These are phyloP conservation scores for Neonectria coccinea DNA, from an alignment of 2,329 filamentous ascomycete genomes.

Conservation along the genomic window DNA sequence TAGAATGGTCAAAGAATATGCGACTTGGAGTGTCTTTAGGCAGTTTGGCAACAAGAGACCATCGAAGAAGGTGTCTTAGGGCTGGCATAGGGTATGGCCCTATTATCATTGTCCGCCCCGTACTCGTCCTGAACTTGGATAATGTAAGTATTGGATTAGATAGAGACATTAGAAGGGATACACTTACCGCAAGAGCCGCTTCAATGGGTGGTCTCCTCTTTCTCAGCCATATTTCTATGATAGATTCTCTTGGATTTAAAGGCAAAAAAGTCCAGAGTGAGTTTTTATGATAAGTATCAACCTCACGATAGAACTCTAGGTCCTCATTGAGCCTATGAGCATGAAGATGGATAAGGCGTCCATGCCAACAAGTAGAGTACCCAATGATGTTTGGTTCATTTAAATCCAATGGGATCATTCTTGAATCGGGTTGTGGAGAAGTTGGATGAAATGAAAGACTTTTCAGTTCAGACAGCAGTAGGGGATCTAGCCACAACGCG, in stretches of 20 bases:
- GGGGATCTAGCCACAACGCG: too few species aligned
- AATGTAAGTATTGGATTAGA: background rate
- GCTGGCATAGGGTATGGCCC: too few species aligned
- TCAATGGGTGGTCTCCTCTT: background rate
- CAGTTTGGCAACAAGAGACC: background rate
- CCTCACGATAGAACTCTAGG: slow-evolving; percentile 22
- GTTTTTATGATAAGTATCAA: slow-evolving; percentile 1
- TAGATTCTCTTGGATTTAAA: slow-evolving; percentile 14
- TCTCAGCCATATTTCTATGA: slow-evolving; percentile 32
- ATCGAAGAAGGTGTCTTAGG: too few species aligned
- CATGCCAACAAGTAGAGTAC: slow-evolving; percentile 32
- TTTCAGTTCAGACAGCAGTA: too few species aligned
- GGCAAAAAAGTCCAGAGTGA: slow-evolving; percentile 24
- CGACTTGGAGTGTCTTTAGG: background rate
- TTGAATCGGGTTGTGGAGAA: too few species aligned
- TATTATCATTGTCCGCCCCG: background rate
- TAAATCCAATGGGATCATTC: slow-evolving; percentile 26
- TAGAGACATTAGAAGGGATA: background rate
- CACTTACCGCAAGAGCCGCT: slow-evolving; percentile 22
- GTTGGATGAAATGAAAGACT: too few species aligned
- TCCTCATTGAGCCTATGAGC: slow-evolving; percentile 19
- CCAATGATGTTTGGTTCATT: slow-evolving; percentile 23
- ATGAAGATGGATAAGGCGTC: slow-evolving; percentile 12
- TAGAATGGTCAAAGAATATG: background rate
- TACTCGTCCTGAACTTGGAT: background rate